Percentiles rank a stretch among this genome's conserved stretches.
Conservation (phyloP, 2,329 filamentous ascomycete species). For the Botrytis medusae region DNA sequence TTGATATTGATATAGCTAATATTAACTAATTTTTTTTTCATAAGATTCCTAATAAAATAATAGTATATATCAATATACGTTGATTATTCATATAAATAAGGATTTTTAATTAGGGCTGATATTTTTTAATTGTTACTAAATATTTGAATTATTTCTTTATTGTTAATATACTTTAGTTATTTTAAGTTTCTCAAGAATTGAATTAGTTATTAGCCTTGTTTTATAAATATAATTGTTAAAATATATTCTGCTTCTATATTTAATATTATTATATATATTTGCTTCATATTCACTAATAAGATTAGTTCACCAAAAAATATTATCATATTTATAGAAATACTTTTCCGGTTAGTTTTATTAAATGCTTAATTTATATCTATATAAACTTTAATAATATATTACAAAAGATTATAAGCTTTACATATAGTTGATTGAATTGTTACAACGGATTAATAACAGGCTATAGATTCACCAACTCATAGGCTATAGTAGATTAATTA, state of each 20-base stretch:
- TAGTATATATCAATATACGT: not conserved
- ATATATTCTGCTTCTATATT: not conserved
- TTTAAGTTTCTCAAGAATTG: not conserved
- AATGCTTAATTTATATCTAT: not conserved
- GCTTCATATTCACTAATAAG: not conserved
- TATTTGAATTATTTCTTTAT: too few species aligned
- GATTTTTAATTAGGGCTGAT: not conserved
- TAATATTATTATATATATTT: not conserved
- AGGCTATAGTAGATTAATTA: too few species aligned
- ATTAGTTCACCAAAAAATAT: not conserved
- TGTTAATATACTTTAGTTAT: not conserved
- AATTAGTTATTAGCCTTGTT: not conserved
- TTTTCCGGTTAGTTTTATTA: not conserved
- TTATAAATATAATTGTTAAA: not conserved
- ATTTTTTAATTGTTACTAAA: not conserved
- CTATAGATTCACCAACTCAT: too few species aligned
- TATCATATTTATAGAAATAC: not conserved
- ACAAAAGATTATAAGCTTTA: not conserved
- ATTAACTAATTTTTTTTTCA: not conserved
- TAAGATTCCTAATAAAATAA: not conserved
- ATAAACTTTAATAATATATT: not conserved
- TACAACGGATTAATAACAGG: too few species aligned
- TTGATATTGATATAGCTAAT: not conserved
- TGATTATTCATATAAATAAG: not conserved
- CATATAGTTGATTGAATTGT: not conserved